Evolutionary conservation across 2,329 filamentous ascomycete genomes (phyloP).

Genomic region (Aspergillus pseudoglaucus): DNA sequence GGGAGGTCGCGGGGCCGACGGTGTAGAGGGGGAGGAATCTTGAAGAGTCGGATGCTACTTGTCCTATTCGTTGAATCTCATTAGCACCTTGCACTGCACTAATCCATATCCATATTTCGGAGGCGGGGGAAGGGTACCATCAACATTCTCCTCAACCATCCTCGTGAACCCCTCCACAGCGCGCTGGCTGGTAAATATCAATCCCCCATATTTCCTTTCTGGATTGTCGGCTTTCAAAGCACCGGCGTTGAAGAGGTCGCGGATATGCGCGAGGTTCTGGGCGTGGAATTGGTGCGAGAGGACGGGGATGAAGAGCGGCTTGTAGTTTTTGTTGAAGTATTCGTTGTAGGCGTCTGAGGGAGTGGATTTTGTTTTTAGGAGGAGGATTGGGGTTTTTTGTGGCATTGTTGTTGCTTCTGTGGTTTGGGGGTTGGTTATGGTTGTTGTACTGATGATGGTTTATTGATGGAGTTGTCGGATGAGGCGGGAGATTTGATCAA

Average conservation of each 20-base stretch:
- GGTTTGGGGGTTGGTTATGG: no score
- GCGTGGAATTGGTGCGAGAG: constrained; percentile 39
- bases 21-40: constrained; percentile 35
- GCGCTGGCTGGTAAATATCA: constrained; percentile 46
- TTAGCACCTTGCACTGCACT: neutral
- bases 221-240: constrained; percentile 14
- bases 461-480: no score
- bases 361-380: constrained; percentile 43
- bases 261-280: constrained; percentile 29
- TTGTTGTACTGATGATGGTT: no score
- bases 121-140: constrained; percentile 13
- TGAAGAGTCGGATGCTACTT: constrained; percentile 14
- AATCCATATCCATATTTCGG: neutral
- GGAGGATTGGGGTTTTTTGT: constrained; percentile 30
- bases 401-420: no score
- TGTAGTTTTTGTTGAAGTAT: constrained; percentile 33
- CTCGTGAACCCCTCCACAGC: constrained; percentile 42
- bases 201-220: constrained; percentile 35
- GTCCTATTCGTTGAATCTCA: neutral
- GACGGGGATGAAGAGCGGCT: constrained; percentile 40
- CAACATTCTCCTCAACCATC: constrained; percentile 26
- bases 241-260: constrained; percentile 30
- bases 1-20: constrained; percentile 49
- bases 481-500: no score
- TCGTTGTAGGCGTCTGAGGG: constrained; percentile 42